Evolutionary conservation across 2,329 filamentous ascomycete genomes (phyloP), one percentile per base, ranked within the genome.

Genomic region (Chlorencoelia australis): DNA sequence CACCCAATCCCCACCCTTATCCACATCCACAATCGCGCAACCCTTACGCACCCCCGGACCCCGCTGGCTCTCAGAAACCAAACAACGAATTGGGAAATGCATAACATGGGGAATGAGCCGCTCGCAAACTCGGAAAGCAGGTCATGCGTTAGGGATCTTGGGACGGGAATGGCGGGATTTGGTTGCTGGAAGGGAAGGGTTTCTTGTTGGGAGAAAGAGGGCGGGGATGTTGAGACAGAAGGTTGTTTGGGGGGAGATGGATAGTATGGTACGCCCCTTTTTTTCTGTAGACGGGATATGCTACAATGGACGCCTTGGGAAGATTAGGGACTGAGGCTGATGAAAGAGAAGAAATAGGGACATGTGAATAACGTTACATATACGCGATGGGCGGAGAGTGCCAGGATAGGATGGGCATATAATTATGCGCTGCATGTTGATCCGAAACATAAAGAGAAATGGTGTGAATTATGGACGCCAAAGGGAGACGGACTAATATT

Each of bases 331-430:
- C 28, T 7, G 20, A 24, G 4, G 26, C 13, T 39, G 14, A 11
- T 28, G 9, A 11, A 21, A 7, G 13, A n/a, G 17, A 13, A 37
- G n/a, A 30, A 63, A 37, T 32, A 64, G 76, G 74, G 77, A 32
- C 86, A 94, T 58, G 81, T 94, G 32, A 94, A 94, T 57, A 94
- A 94, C 50, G 78, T 88, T 44, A 75, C 73, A 46, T 94, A 94
- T 59, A 78, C 82, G 49, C 73, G 82, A 43, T 94, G 84, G 57
- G 86, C 86, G 22, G 88, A 95, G 58, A 79, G 80, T 5, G 79
- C 78, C 4, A 73, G 88, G 22, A 73, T 89, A 20, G 84, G 87
- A 51, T 94, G 83, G 80, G 69, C 78, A 17, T 67, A 68, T 39
- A 80, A 86, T 52, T 79, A 84, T 48, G 81, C 75, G 4, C 61